Evolutionary conservation across 2,329 filamentous ascomycete species (phyloP), one percentile per base, ranked within the genome.

Genomic region (Rutstroemia sp.): DNA sequence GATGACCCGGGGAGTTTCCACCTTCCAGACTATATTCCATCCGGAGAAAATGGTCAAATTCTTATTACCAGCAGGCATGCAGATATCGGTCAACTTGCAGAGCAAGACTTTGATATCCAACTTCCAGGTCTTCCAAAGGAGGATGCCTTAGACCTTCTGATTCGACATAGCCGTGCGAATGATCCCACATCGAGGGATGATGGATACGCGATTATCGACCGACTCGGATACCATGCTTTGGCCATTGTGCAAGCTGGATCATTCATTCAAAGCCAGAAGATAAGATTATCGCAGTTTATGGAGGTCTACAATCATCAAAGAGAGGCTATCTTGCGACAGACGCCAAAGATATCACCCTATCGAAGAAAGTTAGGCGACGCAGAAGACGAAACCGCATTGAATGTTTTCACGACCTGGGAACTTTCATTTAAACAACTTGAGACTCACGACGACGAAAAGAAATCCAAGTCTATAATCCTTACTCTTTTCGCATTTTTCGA

Each of bases 211-310:
- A 60, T 64, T 41, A 56, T 64, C 5, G 16, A 56, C 17, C 30
- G 54, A n/a, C 57, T 68, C 21, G 65, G 57, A 0, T 61, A 41
- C 21, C 64, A 67, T 42, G 44, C 67, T 4, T 59, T 69, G 10
- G 67, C 66, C 12, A 64, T 69, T 10, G 59, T 63, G 25, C 67
- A 68, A 48, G 67, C 65, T 17, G 64, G 60, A 9, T 64, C 67
- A 39, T 69, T 65, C 53, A 63, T 68, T n/a, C 27, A 45, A 8
- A 42, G 39, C 2, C 57, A 54, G 5, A 61, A 62, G 19, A 56
- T 68, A 5, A 25, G 46, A 4, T 37, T 66, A 1, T 34, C 47
- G 2, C 46, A 63, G 34, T 68, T 66, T 27, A 38, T 64, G 25
- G 51, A 57, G 12, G 55, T 60, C 8, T 64, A 63, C 46, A 50